Conservation (phyloP, 2,329 filamentous ascomycete species). For the Neodidymelliopsis sp. region DNA sequence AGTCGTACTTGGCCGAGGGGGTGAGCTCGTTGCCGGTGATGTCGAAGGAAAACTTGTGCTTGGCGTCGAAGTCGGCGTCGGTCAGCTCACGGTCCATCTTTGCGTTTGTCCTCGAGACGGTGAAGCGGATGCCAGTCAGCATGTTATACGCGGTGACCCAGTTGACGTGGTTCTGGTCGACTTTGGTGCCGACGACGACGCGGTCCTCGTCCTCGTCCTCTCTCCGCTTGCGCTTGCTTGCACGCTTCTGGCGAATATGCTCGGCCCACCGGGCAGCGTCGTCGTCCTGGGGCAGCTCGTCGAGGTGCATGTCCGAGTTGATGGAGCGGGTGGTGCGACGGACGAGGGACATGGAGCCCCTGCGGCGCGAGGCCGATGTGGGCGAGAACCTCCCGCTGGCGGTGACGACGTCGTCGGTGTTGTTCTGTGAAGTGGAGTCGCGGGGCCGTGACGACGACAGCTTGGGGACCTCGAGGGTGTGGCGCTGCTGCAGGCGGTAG, state of each 20-base stretch:
- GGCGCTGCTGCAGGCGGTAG: slow-evolving; percentile 75
- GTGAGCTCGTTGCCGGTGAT: slow-evolving; percentile 98
- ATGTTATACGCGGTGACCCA: slow-evolving; percentile 99
- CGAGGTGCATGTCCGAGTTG: slow-evolving; percentile 81
- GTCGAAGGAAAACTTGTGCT: slow-evolving; percentile 98
- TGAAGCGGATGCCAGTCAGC: slow-evolving; percentile 97
- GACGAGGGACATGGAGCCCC: slow-evolving; percentile 83
- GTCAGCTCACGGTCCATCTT: slow-evolving; percentile 92
- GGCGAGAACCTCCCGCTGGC: slow-evolving; percentile 85
- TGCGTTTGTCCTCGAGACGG: slow-evolving; percentile 93
- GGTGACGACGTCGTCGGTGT: slow-evolving; percentile 67
- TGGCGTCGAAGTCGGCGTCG: slow-evolving; percentile 89
- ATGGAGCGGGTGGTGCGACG: slow-evolving; percentile 84
- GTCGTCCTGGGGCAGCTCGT: slow-evolving; percentile 86
- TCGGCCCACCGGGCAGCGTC: slow-evolving; percentile 93
- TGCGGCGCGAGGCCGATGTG: slow-evolving; percentile 67
- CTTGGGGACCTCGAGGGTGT: slow-evolving; percentile 88
- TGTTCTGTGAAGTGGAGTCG: slow-evolving; percentile 67
- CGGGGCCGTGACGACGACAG: slow-evolving; percentile 67
- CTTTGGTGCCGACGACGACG: slow-evolving; percentile 94
- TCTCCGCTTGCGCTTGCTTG: slow-evolving; percentile 81
- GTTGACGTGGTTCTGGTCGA: slow-evolving; percentile 96
- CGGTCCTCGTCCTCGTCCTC: slow-evolving; percentile 91
- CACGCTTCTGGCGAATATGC: slow-evolving; percentile 87
- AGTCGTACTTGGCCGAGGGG: slow-evolving; percentile 98